A percentile compares a stretch with the other conserved stretches of the same genome.
phyloP scores from a whole-genome alignment of 1,284 basidiomycete species.

The Flammula alnicola region DNA sequence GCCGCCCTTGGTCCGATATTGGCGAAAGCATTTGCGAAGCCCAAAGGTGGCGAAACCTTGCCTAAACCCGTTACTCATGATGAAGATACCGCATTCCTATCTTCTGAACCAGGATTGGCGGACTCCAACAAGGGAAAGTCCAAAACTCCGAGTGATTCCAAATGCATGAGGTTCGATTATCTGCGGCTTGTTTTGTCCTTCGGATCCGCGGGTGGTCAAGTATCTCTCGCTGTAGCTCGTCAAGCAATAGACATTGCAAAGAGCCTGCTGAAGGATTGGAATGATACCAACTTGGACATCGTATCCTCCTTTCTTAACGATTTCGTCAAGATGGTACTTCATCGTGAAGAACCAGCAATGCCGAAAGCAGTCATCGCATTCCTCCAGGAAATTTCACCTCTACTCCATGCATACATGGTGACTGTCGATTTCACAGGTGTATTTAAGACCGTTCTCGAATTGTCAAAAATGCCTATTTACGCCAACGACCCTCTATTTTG shows the following conservation, averaged over 20 bases:
- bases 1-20: conserved; percentile 68
- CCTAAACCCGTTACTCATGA: conserved; percentile 35
- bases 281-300: conserved; percentile 39
- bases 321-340: conserved; percentile 50
- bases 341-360: conserved; percentile 45
- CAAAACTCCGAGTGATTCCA: conserved; percentile 57
- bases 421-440: conserved; percentile 67
- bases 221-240: conserved; percentile 50
- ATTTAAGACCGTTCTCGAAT: conserved; percentile 54
- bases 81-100: conserved; percentile 21
- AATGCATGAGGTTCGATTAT: conserved; percentile 68
- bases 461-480: conserved; percentile 54
- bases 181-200: conserved; percentile 62
- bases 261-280: conserved; percentile 58
- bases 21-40: conserved; percentile 48
- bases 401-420: conserved; percentile 57
- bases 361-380: conserved; percentile 58
- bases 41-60: conserved; percentile 47
- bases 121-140: conserved; percentile 45
- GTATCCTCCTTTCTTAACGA: conserved; percentile 57
- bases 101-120: conserved; percentile 28
- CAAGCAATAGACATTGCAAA: conserved; percentile 65
- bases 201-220: conserved; percentile 58
- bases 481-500: conserved; percentile 57
- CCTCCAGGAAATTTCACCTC: conserved; percentile 59